phyloP scores from a whole-genome alignment of 2,329 filamentous ascomycete species.

The Emergomyces orientalis region DNA sequence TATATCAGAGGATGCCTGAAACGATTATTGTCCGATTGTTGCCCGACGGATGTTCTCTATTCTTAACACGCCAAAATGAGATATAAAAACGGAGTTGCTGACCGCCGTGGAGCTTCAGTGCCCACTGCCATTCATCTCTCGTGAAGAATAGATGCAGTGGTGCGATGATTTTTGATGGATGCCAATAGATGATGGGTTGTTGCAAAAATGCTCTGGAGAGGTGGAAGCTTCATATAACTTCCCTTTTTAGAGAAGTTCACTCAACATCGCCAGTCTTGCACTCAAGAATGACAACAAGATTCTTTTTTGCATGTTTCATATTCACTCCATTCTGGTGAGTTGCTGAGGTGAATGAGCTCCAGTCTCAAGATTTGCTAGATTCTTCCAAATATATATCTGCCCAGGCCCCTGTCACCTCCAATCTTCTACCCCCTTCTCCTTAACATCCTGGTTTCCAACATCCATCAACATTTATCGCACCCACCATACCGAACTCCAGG shows the following conservation, averaged over 20 bases:
- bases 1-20: neutral
- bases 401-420: no score
- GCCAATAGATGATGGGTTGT: neutral
- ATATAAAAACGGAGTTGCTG: neutral
- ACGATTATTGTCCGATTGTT: neutral
- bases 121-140: neutral
- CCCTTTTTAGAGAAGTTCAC: neutral
- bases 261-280: neutral
- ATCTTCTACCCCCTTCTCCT: neutral
- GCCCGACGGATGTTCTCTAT: neutral
- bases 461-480: neutral
- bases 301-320: neutral
- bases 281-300: neutral
- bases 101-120: neutral
- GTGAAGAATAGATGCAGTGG: neutral
- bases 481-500: neutral
- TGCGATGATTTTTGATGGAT: neutral
- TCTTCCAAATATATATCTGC: no score
- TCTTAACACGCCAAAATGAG: neutral
- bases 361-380: neutral
- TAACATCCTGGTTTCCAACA: neutral
- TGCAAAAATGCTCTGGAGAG: neutral
- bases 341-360: neutral
- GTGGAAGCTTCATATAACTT: neutral
- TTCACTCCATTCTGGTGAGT: neutral